phyloP scores from a whole-genome alignment of 2,329 filamentous ascomycete genomes.

The Neocatenulostroma microsporum region DNA sequence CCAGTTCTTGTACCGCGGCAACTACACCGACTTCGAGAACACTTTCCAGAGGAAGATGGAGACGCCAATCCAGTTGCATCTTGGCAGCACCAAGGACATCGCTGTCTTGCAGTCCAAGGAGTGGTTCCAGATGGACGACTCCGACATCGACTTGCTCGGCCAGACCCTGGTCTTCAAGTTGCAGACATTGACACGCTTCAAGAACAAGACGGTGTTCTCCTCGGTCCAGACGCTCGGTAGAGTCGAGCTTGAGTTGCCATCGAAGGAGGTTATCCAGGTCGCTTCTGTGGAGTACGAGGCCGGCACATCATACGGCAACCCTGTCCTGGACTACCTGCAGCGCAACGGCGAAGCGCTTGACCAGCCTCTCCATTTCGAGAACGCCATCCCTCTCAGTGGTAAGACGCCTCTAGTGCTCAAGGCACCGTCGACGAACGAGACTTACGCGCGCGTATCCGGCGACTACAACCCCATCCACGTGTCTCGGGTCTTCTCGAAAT shows the following conservation, averaged over 20 bases:
- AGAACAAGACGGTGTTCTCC: conserved; percentile 77
- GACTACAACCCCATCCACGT: conserved; percentile 99
- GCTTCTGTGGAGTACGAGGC: conserved; percentile 94
- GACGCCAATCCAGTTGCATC: conserved; percentile 85
- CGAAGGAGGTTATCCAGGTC: conserved; percentile 95
- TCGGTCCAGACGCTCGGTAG: conserved; percentile 84
- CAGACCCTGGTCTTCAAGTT: conserved; percentile 95
- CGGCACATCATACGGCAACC: conserved; percentile 85
- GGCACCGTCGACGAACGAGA: too few relatives aligned
- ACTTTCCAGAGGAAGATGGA: conserved; percentile 97
- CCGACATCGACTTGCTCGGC: conserved; percentile 76
- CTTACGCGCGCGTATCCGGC: conserved; percentile 94
- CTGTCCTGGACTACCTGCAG: conserved; percentile 90
- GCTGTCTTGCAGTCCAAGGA: conserved; percentile 92
- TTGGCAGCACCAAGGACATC: conserved; percentile 80
- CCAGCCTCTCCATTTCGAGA: conserved; percentile 93
- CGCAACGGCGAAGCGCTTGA: conserved; percentile 87
- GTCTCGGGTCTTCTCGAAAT: conserved; percentile 88
- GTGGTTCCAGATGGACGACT: conserved; percentile 85
- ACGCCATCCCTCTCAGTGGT: conserved; percentile 90
- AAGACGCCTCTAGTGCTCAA: conserved; percentile 87
- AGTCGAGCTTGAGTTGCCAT: conserved; percentile 86
- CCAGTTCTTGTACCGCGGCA: conserved; percentile 91
- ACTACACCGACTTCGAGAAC: conserved; percentile 89
- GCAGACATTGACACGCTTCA: too few relatives aligned